Evolutionary conservation across 805 yeast genomes (phyloP).

Genomic region (Ogataea angusta): DNA sequence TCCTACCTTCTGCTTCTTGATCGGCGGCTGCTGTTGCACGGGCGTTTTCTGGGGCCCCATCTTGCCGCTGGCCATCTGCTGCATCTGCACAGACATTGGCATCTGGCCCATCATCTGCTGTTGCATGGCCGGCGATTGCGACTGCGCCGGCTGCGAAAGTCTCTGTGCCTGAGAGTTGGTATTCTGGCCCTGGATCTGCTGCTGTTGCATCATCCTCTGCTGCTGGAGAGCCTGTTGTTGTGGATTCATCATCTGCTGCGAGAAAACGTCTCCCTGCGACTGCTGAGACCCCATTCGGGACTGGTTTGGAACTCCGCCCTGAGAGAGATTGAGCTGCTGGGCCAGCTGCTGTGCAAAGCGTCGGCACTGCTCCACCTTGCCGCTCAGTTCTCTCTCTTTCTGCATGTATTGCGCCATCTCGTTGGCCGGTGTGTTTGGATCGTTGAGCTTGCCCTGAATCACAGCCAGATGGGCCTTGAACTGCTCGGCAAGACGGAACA

Average conservation of each 20-base stretch:
- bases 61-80: slow-evolving; percentile 9
- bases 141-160: slow-evolving; percentile 7
- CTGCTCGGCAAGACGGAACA: slow-evolving; percentile 46
- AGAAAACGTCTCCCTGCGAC: slow-evolving; percentile 12
- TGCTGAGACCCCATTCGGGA: slow-evolving; percentile 9
- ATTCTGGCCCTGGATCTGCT: slow-evolving; percentile 14
- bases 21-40: slow-evolving; percentile 12
- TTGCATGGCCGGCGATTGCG: slow-evolving; percentile 11
- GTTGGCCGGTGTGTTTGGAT: slow-evolving; percentile 43
- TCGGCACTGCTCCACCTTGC: slow-evolving; percentile 47
- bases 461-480: slow-evolving; percentile 47
- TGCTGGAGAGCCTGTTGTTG: slow-evolving; percentile 23
- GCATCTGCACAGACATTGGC: slow-evolving; percentile 13
- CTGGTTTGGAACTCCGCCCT: slow-evolving; percentile 4
- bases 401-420: slow-evolving; percentile 42
- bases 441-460: slow-evolving; percentile 47
- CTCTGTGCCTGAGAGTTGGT: slow-evolving; percentile 14
- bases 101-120: slow-evolving; percentile 15
- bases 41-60: slow-evolving; percentile 9
- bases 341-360: slow-evolving; percentile 41
- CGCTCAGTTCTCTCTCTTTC: slow-evolving; percentile 47
- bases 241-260: slow-evolving; percentile 18
- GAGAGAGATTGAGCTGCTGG: slow-evolving; percentile 35
- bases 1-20: slow-evolving; percentile 18
- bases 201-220: slow-evolving; percentile 27